phyloP scores from a whole-genome alignment of 179 eudicot species.

The Beta lomatogona region DNA sequence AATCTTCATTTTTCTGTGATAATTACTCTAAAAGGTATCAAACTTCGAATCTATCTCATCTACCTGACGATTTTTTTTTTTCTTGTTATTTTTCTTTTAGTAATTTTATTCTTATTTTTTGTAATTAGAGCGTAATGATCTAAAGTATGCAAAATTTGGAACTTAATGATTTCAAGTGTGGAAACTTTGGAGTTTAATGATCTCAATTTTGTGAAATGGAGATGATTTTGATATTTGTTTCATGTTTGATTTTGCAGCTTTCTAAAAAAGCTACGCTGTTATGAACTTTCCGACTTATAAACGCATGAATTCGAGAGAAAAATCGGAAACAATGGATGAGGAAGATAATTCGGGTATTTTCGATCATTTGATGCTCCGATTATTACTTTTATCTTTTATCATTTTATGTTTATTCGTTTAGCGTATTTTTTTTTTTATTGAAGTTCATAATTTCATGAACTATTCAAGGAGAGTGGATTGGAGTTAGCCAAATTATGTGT shows the following conservation, averaged over 20 bases:
- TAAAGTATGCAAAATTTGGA: too few relatives aligned
- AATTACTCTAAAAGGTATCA: slow-evolving; percentile 5
- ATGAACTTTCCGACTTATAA: slow-evolving; percentile 70
- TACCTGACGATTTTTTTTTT: too few relatives aligned
- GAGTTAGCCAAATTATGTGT: too few relatives aligned
- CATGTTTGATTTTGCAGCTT: slow-evolving; percentile 7
- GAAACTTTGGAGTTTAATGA: slow-evolving; percentile 1
- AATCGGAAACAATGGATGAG: slow-evolving; percentile 40
- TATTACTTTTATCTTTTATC: not conserved
- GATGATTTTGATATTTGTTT: slow-evolving; percentile 12
- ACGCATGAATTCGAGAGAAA: slow-evolving; percentile 68
- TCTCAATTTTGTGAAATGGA: not conserved
- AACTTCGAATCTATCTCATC: not conserved
- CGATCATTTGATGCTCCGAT: not conserved
- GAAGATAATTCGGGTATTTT: slow-evolving; percentile 59
- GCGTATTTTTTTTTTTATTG: not conserved
- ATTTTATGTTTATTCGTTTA: too few relatives aligned
- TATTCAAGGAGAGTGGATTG: not conserved
- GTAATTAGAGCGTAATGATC: not conserved
- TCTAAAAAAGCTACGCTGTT: not conserved
- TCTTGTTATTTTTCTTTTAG: not conserved
- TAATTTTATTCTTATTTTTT: not conserved
- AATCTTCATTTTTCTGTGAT: not conserved
- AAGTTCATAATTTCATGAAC: not conserved
- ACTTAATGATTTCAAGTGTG: not conserved